These are phyloP conservation scores for Pythium dissotocum DNA, from an alignment of 352 stramenopile genomes.

Conservation along the genomic window DNA sequence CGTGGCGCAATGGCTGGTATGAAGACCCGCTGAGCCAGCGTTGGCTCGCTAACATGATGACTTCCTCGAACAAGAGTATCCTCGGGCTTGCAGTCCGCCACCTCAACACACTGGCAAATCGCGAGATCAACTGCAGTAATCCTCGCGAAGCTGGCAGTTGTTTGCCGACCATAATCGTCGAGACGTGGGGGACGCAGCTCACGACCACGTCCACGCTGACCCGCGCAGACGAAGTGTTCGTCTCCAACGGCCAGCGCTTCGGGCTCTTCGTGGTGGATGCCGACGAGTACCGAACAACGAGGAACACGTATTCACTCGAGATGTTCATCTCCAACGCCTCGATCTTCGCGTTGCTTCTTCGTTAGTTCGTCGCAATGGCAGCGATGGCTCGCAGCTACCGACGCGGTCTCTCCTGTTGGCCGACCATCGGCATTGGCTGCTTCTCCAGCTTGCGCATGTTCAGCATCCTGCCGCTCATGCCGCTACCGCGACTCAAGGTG, in stretches of 20 bases:
- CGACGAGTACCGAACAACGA: background rate
- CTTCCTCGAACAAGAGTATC: background rate
- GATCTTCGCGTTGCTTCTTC: slow-evolving; percentile 27
- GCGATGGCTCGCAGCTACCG: slow-evolving; percentile 24
- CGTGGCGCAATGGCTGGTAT: slow-evolving; percentile 34
- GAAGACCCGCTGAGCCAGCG: slow-evolving; percentile 1
- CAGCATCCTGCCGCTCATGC: slow-evolving; percentile 16
- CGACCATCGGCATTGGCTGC: slow-evolving; percentile 22
- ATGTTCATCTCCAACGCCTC: slow-evolving; percentile 36
- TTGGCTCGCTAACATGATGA: slow-evolving; percentile 29
- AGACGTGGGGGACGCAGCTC: slow-evolving; percentile 19
- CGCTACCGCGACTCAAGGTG: slow-evolving; percentile 25
- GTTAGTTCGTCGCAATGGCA: slow-evolving; percentile 28
- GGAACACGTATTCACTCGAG: slow-evolving; percentile 28
- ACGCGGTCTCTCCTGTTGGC: slow-evolving; percentile 16
- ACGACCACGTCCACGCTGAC: background rate
- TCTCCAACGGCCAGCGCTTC: slow-evolving; percentile 29
- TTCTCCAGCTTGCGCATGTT: slow-evolving; percentile 24
- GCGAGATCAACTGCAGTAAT: slow-evolving; percentile 5
- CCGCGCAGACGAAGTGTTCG: slow-evolving; percentile 5
- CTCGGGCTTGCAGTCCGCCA: slow-evolving; percentile 9
- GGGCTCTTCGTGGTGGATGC: slow-evolving; percentile 33
- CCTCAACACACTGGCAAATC: slow-evolving; percentile 19
- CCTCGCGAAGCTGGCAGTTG: background rate
- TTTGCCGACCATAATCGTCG: slow-evolving; percentile 1